phyloP scores from a whole-genome alignment of 2,329 filamentous ascomycete genomes.

The Chrysoporthe austroafricana region DNA sequence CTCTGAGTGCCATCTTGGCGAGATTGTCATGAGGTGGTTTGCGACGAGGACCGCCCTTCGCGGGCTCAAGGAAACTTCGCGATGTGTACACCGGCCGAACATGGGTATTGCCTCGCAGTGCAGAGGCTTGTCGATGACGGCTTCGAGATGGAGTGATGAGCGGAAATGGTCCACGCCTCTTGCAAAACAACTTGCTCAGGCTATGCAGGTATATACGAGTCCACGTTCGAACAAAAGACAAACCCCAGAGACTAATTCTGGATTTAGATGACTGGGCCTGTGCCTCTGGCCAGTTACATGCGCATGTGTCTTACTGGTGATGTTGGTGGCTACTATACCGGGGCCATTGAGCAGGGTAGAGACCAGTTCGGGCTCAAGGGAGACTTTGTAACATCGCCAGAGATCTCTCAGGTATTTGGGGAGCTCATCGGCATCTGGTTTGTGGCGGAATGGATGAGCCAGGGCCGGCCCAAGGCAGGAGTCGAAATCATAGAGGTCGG shows the following conservation, averaged over 20 bases:
- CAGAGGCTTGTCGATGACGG: constrained; percentile 22
- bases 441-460: constrained; percentile 93
- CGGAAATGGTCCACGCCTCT: constrained; percentile 90
- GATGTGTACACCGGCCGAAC: constrained; percentile 11
- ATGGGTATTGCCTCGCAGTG: constrained; percentile 19
- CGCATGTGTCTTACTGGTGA: constrained; percentile 96
- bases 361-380: constrained; percentile 93
- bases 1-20: not conserved
- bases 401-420: constrained; percentile 96
- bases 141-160: constrained; percentile 36
- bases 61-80: constrained; percentile 18
- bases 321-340: constrained; percentile 91
- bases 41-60: constrained; percentile 17
- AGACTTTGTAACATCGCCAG: constrained; percentile 95
- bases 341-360: constrained; percentile 65
- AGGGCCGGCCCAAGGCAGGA: constrained; percentile 73
- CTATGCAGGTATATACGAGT: constrained; percentile 70
- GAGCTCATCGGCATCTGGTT: constrained; percentile 95
- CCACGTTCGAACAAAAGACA: not conserved
- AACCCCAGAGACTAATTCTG: constrained; percentile 7
- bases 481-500: constrained; percentile 93
- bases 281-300: constrained; percentile 94
- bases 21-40: constrained; percentile 22
- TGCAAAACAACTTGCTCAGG: constrained; percentile 82
- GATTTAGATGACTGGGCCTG: constrained; percentile 73